Base-by-base conservation (phyloP, 2,329 filamentous ascomycete genomes). In the Aspergillus caelatus region DNA sequence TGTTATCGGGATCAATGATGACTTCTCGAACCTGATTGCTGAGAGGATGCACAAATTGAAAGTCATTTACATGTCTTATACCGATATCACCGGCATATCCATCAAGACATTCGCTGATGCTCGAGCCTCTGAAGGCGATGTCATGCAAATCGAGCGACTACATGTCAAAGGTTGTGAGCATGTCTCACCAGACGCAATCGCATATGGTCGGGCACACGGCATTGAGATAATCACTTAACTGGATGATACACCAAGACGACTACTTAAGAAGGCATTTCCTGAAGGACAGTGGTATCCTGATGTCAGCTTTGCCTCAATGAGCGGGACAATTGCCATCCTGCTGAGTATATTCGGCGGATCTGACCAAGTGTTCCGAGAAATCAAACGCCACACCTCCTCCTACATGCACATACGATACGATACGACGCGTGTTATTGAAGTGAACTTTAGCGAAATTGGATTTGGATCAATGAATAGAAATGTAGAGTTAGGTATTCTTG, bases 31-130 rank as follows among this genome's bases (percentile, higher is more conserved):
- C 1, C 10, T 28, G 10, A 61, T 79, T 2, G 60, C 72, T 12
- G 46, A 65, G 2, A 57, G 50, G 12, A 66, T 79, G 48, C 67
- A 68, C 0, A 69, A 72, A 2, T 57, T 81, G 19, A 76, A 73
- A 55, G 62, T 71, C 1, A 68, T 81, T 6, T 64, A 79, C 65
- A 28, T 80, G 10, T 75, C 75, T 0, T 67, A 68, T 43, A 80
- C 76, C 1, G 63, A 59, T 14, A 72, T 80, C 7, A 78, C 75
- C 6, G 78, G 78, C 0, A 63, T 70, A 19, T 69, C 74, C 1
- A 67, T 80, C 43, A 78, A 76, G 36, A 67, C 60, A n/a, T 62
- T 80, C 26, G 74, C 73, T 1, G 72, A 76, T 61, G 60, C 68
- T 2, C 65, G 63, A 11, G 30, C 28, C 0, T 62, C 67, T 0